phyloP scores from a whole-genome alignment of 352 stramenopile genomes.

The Globisporangium spinosum region DNA sequence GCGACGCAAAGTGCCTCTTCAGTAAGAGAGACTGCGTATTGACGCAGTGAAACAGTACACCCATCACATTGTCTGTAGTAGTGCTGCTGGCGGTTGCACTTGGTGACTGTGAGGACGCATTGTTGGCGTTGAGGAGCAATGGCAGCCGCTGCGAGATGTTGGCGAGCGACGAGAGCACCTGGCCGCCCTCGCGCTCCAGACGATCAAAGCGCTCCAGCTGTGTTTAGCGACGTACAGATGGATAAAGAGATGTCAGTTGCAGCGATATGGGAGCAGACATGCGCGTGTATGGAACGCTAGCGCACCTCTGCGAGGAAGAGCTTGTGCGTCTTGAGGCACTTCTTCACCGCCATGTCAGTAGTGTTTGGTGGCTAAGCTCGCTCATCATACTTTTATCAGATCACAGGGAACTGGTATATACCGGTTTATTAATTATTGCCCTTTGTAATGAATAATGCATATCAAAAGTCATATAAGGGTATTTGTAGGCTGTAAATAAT shows the following conservation, averaged over 20 bases:
- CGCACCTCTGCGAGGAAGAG: constrained; percentile 56
- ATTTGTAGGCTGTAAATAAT: too few relatives aligned
- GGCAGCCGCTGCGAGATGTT: constrained; percentile 65
- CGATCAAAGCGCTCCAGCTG: constrained; percentile 44
- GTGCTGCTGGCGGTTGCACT: neutral
- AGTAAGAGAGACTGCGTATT: constrained; percentile 42
- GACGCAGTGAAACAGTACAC: constrained; percentile 40
- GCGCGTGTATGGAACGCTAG: neutral
- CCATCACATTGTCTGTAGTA: constrained; percentile 22
- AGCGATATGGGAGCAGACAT: neutral
- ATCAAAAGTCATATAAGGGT: neutral
- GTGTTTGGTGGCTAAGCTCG: too few relatives aligned
- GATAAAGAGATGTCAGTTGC: neutral
- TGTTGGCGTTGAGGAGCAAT: constrained; percentile 23
- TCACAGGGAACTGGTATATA: neutral
- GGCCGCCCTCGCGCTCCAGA: constrained; percentile 57
- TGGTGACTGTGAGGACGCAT: neutral
- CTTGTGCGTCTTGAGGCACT: constrained; percentile 63
- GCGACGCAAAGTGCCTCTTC: constrained; percentile 57
- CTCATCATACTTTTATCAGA: too few relatives aligned
- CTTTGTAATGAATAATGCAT: neutral
- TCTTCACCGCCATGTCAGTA: constrained; percentile 44
- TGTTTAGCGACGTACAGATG: neutral
- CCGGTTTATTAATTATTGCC: neutral
- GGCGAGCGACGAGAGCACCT: constrained; percentile 64